Evolutionary conservation across 129 eudicot species (phyloP).

Genomic region (Pittosporum tobira): DNA sequence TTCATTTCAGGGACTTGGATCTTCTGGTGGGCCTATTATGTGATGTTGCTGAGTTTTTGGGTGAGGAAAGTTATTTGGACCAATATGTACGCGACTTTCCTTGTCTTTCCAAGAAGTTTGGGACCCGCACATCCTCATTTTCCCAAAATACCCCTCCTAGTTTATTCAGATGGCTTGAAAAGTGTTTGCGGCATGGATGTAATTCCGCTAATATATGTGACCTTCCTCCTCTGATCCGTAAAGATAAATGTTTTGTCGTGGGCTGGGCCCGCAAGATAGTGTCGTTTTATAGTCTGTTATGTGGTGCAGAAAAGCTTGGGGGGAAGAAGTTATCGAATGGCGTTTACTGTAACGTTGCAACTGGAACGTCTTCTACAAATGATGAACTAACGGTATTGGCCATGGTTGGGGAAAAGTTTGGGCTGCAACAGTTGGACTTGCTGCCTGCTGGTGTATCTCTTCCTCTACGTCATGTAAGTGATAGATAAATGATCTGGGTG

Average conservation of each 20-base stretch:
- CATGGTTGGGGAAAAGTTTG: conserved; percentile 94
- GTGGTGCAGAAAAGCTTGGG: conserved; percentile 56
- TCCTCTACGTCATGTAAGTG: conserved; percentile 90
- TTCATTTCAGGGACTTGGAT: conserved; percentile 62
- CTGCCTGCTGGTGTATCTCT: conserved; percentile 94
- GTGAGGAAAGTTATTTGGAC: conserved; percentile 67
- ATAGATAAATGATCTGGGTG: conserved; percentile 3
- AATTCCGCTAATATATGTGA: conserved; percentile 39
- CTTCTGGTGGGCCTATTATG: conserved; percentile 62
- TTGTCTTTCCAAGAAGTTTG: conserved; percentile 32
- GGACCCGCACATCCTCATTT: conserved; percentile 14
- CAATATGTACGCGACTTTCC: conserved; percentile 95
- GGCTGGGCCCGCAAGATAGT: conserved; percentile 88
- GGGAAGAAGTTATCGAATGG: conserved; percentile 64
- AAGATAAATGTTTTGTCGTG: conserved; percentile 60
- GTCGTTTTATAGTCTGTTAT: conserved; percentile 84
- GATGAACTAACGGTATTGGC: conserved; percentile 82
- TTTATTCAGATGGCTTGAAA: conserved; percentile 88
- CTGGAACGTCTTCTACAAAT: conserved; percentile 53
- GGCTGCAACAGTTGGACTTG: conserved; percentile 87
- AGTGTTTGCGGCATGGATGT: conserved; percentile 70
- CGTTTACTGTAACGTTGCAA: conserved; percentile 61
- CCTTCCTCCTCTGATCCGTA: conserved; percentile 61
- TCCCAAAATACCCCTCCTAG: conserved; percentile 61
- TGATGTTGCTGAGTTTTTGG: conserved; percentile 54